Conservation (phyloP, 1,284 basidiomycete genomes). For the Taiwanofungus camphoratus region DNA sequence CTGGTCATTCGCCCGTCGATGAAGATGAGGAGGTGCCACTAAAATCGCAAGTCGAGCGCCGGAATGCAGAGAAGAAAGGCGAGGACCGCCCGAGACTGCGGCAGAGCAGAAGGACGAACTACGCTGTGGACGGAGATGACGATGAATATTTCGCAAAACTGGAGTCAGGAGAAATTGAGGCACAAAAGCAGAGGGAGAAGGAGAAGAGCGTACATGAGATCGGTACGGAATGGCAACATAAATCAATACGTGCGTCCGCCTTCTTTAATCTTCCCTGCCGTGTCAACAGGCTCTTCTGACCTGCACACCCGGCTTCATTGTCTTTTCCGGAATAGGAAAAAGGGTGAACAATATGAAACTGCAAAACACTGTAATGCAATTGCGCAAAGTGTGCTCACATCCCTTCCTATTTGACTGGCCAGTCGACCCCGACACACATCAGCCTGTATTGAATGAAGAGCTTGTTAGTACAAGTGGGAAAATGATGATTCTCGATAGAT, state of each 20-base stretch:
- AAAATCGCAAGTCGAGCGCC: slow-evolving; percentile 26
- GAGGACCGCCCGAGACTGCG: slow-evolving; percentile 18
- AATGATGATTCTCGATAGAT: slow-evolving; percentile 91
- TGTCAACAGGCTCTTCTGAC: no score
- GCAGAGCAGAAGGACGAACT: slow-evolving; percentile 29
- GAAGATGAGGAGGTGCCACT: slow-evolving; percentile 27
- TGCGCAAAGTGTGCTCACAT: slow-evolving; percentile 92
- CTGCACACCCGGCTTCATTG: no score
- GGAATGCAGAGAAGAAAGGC: slow-evolving; percentile 28
- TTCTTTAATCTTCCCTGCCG: not conserved
- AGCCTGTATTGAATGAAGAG: slow-evolving; percentile 64
- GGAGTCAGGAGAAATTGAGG: slow-evolving; percentile 38
- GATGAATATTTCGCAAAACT: slow-evolving; percentile 64
- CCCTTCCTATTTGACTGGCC: slow-evolving; percentile 94
- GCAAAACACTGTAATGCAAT: slow-evolving; percentile 93
- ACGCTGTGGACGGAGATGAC: slow-evolving; percentile 57
- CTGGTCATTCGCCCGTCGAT: slow-evolving; percentile 25
- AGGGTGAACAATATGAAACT: slow-evolving; percentile 88
- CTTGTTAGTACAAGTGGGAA: slow-evolving; percentile 88
- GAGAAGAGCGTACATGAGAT: slow-evolving; percentile 36
- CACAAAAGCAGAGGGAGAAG: slow-evolving; percentile 25
- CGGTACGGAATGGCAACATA: slow-evolving; percentile 49
- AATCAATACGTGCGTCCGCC: slow-evolving; percentile 48
- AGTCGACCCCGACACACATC: slow-evolving; percentile 53
- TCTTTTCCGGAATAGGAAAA: slow-evolving; percentile 45